Evolutionary conservation across 148 eudicot genomes (phyloP).

Genomic region (Dianthus caryophyllus): DNA sequence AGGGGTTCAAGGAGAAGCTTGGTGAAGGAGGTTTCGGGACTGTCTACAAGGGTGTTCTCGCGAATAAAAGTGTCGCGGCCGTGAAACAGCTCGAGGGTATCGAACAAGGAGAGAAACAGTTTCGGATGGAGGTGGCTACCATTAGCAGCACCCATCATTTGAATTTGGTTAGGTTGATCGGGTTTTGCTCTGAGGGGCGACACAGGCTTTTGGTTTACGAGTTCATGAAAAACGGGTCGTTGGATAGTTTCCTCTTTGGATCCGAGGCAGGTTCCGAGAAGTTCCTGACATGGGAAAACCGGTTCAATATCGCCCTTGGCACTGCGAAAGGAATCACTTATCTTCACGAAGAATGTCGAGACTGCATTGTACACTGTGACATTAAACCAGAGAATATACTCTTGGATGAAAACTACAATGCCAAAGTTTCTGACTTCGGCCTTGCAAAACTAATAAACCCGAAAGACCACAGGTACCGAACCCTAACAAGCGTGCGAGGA

Average conservation of each 20-base stretch:
- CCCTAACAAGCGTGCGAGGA: slow-evolving; percentile 60
- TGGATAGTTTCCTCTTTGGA: slow-evolving; percentile 58
- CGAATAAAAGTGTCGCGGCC: slow-evolving; percentile 56
- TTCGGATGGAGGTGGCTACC: slow-evolving; percentile 91
- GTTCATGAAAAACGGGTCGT: slow-evolving; percentile 84
- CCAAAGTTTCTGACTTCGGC: slow-evolving; percentile 87
- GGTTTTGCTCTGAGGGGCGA: slow-evolving; percentile 81
- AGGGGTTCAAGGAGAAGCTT: slow-evolving; percentile 77
- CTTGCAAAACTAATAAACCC: slow-evolving; percentile 64
- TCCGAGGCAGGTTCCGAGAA: slow-evolving; percentile 33
- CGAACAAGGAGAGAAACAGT: slow-evolving; percentile 92
- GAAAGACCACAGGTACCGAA: slow-evolving; percentile 49
- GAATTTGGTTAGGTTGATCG: slow-evolving; percentile 76
- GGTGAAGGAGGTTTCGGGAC: slow-evolving; percentile 91
- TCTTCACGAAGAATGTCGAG: slow-evolving; percentile 87
- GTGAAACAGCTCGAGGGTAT: slow-evolving; percentile 86
- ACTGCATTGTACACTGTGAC: slow-evolving; percentile 85
- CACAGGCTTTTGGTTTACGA: slow-evolving; percentile 84
- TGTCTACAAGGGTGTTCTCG: slow-evolving; percentile 63
- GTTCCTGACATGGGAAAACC: slow-evolving; percentile 51
- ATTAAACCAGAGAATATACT: slow-evolving; percentile 88
- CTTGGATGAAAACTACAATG: slow-evolving; percentile 54
- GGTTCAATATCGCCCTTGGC: slow-evolving; percentile 66
- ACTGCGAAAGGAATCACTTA: slow-evolving; percentile 76
- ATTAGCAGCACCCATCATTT: slow-evolving; percentile 92